These are phyloP conservation scores for Thymus quinquecostatus DNA, from an alignment of 257 asterid species.

Conservation along the genomic window DNA sequence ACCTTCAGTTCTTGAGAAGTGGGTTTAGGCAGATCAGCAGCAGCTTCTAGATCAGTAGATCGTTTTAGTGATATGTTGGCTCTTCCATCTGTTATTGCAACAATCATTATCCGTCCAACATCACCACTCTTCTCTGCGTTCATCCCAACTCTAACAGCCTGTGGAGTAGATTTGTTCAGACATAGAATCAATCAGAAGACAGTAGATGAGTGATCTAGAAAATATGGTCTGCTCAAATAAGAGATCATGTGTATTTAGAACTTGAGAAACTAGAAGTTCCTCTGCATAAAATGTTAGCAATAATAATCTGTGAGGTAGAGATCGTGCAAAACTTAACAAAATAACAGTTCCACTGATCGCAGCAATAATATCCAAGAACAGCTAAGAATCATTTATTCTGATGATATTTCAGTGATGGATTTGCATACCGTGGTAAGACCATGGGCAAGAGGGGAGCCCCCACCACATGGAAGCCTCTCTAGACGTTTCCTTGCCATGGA, in stretches of 20 bases:
- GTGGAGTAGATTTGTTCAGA: constrained; percentile 9
- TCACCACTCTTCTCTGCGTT: constrained; percentile 98
- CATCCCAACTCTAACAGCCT: constrained; percentile 98
- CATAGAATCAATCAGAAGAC: constrained; percentile 2
- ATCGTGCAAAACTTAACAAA: constrained; percentile 7
- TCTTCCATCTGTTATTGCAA: constrained; percentile 94
- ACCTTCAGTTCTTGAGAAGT: constrained; percentile 86
- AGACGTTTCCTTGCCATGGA: constrained; percentile 98
- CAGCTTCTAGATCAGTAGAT: constrained; percentile 85
- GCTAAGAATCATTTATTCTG: not conserved
- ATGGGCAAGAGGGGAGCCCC: constrained; percentile 99
- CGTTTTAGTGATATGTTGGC: constrained; percentile 94
- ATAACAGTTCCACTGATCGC: not conserved
- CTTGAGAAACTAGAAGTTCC: constrained; percentile 19
- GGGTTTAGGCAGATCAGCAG: constrained; percentile 81
- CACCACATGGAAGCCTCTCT: constrained; percentile 99
- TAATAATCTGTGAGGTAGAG: not conserved
- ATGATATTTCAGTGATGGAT: constrained; percentile 4
- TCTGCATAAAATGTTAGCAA: not conserved
- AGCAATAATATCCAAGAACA: not conserved
- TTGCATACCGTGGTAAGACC: constrained; percentile 86
- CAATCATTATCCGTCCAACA: constrained; percentile 97
- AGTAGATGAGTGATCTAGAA: not conserved
- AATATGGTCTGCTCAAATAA: not conserved
- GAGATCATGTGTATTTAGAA: not conserved